These are phyloP conservation scores for Aspergillus spinulosporus DNA, from an alignment of 2,329 filamentous ascomycete species.

Conservation along the genomic window DNA sequence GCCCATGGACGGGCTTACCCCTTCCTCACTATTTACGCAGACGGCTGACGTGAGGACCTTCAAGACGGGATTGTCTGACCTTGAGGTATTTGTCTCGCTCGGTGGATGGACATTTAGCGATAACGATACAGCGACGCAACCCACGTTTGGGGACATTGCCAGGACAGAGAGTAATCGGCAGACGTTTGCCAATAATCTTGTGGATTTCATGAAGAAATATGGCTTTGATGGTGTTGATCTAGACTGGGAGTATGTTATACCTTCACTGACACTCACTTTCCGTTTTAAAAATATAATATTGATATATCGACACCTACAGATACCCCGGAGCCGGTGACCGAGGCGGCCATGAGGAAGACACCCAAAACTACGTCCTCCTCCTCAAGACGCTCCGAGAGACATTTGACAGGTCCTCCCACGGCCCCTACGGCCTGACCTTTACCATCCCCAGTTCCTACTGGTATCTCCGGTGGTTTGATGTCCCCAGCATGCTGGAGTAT, in stretches of 20 bases:
- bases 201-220: slow-evolving; percentile 18
- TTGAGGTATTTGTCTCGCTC: slow-evolving; percentile 20
- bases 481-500: slow-evolving; percentile 1
- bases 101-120: slow-evolving; percentile 21
- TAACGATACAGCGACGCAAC: slow-evolving; percentile 4
- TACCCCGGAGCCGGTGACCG: slow-evolving; percentile 17
- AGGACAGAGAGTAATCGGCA: slow-evolving; percentile 9
- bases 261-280: no score
- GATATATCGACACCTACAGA: slow-evolving; percentile 7
- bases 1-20: slow-evolving; percentile 10
- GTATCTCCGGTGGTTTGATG: not conserved
- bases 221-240: slow-evolving; percentile 27
- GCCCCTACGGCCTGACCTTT: slow-evolving; percentile 6
- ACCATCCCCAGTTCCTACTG: slow-evolving; percentile 18
- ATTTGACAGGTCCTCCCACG: not conserved
- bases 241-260: slow-evolving; percentile 22
- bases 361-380: slow-evolving; percentile 13
- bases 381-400: slow-evolving; percentile 16
- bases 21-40: not conserved
- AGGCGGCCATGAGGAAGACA: slow-evolving; percentile 13
- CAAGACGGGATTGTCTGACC: not conserved
- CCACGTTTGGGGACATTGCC: slow-evolving; percentile 19
- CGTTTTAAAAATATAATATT: no score
- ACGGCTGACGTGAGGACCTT: not conserved
- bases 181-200: slow-evolving; percentile 17